Percentiles rank a stretch among this genome's conserved stretches.
phyloP scores from a whole-genome alignment of 1,139 yeast genomes.

The Kurtzmaniella natalensis region DNA sequence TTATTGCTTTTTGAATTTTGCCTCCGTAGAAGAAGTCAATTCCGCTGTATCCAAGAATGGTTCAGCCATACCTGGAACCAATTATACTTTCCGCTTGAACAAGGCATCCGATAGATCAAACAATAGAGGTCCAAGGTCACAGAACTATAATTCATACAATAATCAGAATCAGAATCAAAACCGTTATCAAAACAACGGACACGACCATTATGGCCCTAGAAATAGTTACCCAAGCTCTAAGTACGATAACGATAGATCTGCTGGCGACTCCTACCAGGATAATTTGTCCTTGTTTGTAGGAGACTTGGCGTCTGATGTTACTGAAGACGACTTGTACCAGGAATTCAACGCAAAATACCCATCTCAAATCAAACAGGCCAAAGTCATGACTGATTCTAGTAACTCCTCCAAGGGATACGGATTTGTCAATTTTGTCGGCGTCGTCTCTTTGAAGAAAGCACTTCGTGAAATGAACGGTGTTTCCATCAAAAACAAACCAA shows the following conservation, averaged over 20 bases:
- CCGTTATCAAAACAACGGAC: slow-evolving; percentile 6
- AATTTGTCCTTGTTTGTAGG: slow-evolving; percentile 76
- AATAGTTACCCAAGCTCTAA: slow-evolving; percentile 8
- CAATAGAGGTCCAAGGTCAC: slow-evolving; percentile 19
- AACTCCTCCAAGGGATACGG: slow-evolving; percentile 86
- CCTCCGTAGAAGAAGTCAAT: slow-evolving; percentile 60
- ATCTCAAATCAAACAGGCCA: slow-evolving; percentile 71
- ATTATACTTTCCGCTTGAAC: slow-evolving; percentile 64
- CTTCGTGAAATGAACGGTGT: slow-evolving; percentile 79
- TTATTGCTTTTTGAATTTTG: slow-evolving; percentile 84
- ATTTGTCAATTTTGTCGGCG: slow-evolving; percentile 75
- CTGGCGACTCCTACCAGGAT: slow-evolving; percentile 9
- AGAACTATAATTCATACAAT: slow-evolving; percentile 18
- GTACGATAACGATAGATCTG: slow-evolving; percentile 10
- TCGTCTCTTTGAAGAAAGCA: slow-evolving; percentile 72
- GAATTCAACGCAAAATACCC: slow-evolving; percentile 68
- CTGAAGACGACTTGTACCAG: slow-evolving; percentile 66
- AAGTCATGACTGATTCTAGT: slow-evolving; percentile 83
- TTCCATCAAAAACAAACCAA: slow-evolving; percentile 67
- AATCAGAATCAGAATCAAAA: slow-evolving; percentile 8
- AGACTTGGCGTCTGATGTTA: slow-evolving; percentile 72
- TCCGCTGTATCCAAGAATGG: slow-evolving; percentile 72
- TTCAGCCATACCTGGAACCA: slow-evolving; percentile 54
- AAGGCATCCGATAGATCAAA: slow-evolving; percentile 66
- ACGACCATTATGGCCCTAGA: no score